Conservation (phyloP, 345 rosid species). For the Nephelium lappaceum region DNA sequence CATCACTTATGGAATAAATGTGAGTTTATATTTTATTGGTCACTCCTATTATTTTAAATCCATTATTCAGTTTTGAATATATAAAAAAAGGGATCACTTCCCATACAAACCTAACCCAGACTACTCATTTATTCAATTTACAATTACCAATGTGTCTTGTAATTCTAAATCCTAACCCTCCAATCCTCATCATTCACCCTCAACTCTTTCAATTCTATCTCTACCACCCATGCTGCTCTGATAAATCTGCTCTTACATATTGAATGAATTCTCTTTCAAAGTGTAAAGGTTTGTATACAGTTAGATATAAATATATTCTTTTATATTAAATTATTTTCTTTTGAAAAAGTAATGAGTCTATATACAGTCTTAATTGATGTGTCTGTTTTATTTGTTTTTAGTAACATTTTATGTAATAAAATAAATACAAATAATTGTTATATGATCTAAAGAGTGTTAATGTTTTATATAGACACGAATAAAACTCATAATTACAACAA, state of each 20-base stretch:
- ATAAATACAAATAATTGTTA: too few species aligned
- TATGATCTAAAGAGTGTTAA: too few species aligned
- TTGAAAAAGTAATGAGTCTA: too few species aligned
- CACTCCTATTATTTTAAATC: conserved; percentile 17
- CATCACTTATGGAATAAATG: conserved; percentile 39
- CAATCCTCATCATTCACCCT: conserved; percentile 19
- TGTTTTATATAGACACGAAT: too few species aligned
- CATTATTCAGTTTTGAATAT: not conserved
- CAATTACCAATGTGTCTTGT: conserved; percentile 51
- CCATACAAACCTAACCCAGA: conserved; percentile 26
- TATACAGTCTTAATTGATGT: too few species aligned
- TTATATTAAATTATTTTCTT: too few species aligned
- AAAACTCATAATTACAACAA: too few species aligned
- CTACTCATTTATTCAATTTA: conserved; percentile 35
- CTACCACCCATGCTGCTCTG: conserved; percentile 4
- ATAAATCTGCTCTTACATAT: conserved; percentile 24
- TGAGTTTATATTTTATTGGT: conserved; percentile 24
- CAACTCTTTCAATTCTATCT: conserved; percentile 1
- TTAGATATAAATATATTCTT: too few species aligned
- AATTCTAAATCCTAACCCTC: conserved; percentile 36
- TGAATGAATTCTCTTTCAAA: not conserved
- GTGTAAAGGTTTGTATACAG: too few species aligned
- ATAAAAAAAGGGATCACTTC: not conserved
- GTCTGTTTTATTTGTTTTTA: too few species aligned
- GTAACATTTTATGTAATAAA: too few species aligned